These are phyloP conservation scores for Fusarium camptoceras DNA, from an alignment of 2,329 filamentous ascomycete species.

Conservation along the genomic window DNA sequence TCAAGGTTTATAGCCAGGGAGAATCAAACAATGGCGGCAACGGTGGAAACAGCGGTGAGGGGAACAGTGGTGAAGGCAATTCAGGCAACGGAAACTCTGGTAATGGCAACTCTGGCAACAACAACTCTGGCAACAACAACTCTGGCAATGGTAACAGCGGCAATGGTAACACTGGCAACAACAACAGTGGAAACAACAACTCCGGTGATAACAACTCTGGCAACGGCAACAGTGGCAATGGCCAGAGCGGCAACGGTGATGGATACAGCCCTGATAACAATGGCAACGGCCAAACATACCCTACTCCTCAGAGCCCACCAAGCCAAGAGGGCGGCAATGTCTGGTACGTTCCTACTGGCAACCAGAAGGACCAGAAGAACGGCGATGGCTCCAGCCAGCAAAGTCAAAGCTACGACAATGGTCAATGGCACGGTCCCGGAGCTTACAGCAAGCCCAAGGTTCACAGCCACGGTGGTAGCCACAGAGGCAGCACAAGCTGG, in stretches of 20 bases:
- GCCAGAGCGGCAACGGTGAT: constrained; percentile 11
- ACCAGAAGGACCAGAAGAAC: not conserved
- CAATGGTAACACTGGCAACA: constrained; percentile 11
- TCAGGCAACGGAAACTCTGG: not conserved
- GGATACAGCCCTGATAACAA: not conserved
- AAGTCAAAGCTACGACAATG: constrained; percentile 14
- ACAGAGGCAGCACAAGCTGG: constrained; percentile 16
- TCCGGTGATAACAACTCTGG: not conserved
- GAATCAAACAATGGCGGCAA: constrained; percentile 5
- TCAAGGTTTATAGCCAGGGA: constrained; percentile 68
- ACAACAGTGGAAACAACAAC: constrained; percentile 11
- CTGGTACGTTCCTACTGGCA: not conserved
- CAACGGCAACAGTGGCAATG: constrained; percentile 11
- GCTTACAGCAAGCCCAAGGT: constrained; percentile 10
- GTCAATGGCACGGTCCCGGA: constrained; percentile 21
- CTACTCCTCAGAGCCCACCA: not conserved
- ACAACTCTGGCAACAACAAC: not conserved
- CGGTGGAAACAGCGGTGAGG: not conserved
- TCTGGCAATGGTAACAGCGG: not conserved
- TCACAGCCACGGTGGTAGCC: constrained; percentile 3
- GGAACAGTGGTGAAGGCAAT: constrained; percentile 3
- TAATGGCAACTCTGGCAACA: not conserved
- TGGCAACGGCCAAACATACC: not conserved
- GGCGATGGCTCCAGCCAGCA: not conserved
- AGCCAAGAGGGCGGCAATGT: not conserved